Percentiles rank a stretch among this genome's conserved stretches.
phyloP scores from a whole-genome alignment of 768 basidiomycete genomes.

The Gloeophyllum trabeum region DNA sequence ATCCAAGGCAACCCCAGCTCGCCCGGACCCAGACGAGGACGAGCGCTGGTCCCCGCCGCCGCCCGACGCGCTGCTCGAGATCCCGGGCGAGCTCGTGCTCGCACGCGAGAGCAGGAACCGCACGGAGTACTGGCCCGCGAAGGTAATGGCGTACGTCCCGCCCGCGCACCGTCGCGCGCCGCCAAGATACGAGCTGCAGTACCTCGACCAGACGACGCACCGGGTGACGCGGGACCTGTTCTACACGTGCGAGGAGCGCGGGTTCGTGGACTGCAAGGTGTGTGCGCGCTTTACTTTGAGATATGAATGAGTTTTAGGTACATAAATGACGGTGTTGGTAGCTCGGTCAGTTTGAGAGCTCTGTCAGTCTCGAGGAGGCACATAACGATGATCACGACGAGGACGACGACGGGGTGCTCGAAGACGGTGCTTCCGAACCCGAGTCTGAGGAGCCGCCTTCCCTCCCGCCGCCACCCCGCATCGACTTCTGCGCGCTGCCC shows the following conservation, averaged over 20 bases:
- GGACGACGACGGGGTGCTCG: constrained; percentile 16
- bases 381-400: constrained; percentile 26
- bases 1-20: not conserved
- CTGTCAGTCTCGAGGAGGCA: constrained; percentile 26
- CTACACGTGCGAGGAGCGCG: constrained; percentile 43
- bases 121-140: constrained; percentile 55
- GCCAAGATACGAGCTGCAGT: constrained; percentile 45
- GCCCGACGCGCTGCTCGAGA: constrained; percentile 35
- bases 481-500: constrained; percentile 32
- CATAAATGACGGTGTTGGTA: too few species aligned
- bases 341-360: constrained; percentile 47
- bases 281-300: too few species aligned
- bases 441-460: constrained; percentile 27
- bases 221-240: constrained; percentile 40
- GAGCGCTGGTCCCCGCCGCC: constrained; percentile 28
- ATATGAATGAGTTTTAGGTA: not conserved
- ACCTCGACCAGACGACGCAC: constrained; percentile 38
- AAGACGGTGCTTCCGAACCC: constrained; percentile 10
- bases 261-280: constrained; percentile 55
- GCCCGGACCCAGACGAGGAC: constrained; percentile 6
- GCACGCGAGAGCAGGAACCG: constrained; percentile 28
- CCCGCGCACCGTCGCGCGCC: constrained; percentile 24
- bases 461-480: constrained; percentile 28
- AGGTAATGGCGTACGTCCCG: constrained; percentile 38
- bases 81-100: constrained; percentile 61